Conservation (phyloP, 345 rosid species). For the Dipteronia sinensis region DNA sequence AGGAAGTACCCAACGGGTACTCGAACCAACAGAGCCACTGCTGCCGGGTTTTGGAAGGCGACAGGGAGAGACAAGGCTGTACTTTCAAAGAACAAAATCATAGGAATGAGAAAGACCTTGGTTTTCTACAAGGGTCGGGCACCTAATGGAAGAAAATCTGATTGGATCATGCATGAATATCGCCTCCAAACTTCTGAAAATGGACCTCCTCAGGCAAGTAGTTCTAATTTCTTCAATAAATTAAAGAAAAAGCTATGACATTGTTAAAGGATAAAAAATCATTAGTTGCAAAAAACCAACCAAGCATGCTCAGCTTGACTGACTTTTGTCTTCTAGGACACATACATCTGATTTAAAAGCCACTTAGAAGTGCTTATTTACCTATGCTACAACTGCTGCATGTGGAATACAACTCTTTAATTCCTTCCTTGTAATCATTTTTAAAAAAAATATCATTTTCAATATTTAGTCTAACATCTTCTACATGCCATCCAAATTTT, state of each 20-base stretch:
- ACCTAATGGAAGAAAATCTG: constrained; percentile 84
- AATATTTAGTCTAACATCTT: background rate
- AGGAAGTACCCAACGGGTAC: constrained; percentile 96
- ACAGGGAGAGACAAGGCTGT: constrained; percentile 95
- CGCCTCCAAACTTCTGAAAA: constrained; percentile 75
- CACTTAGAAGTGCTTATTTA: background rate
- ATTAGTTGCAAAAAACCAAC: constrained; percentile 4
- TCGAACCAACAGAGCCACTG: constrained; percentile 85
- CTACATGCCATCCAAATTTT: background rate
- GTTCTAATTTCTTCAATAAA: background rate
- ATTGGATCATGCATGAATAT: constrained; percentile 98
- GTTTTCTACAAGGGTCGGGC: constrained; percentile 94
- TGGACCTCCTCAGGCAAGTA: constrained; percentile 71
- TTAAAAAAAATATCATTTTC: background rate
- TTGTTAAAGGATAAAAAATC: background rate
- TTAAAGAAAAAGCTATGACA: too few species aligned
- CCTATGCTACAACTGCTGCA: background rate
- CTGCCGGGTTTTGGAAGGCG: constrained; percentile 97
- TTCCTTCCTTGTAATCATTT: constrained; percentile 1
- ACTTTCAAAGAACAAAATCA: constrained; percentile 66
- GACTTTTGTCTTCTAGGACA: constrained; percentile 15
- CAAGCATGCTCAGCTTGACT: constrained; percentile 29
- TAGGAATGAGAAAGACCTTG: constrained; percentile 95
- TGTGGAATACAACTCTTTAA: background rate
- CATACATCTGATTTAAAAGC: constrained; percentile 12